These are phyloP conservation scores for Hyaloperonospora brassicae DNA, from an alignment of 352 stramenopile genomes.

Conservation along the genomic window DNA sequence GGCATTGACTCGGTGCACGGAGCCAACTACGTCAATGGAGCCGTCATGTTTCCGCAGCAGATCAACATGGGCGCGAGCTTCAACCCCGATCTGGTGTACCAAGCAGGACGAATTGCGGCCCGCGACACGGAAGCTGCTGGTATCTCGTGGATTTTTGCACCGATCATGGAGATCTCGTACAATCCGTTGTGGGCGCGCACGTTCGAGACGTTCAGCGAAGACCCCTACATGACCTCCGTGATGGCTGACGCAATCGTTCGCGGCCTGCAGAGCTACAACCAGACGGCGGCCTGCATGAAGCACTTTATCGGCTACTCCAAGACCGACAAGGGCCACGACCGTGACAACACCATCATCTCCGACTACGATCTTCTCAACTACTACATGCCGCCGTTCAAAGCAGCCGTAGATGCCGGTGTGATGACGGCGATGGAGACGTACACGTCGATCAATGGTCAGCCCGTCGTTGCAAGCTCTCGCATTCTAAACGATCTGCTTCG, in stretches of 20 bases:
- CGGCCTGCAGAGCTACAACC: constrained; percentile 57
- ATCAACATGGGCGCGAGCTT: constrained; percentile 82
- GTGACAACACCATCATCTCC: constrained; percentile 6
- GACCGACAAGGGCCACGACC: constrained; percentile 9
- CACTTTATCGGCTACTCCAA: constrained; percentile 70
- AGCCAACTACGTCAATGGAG: constrained; percentile 65
- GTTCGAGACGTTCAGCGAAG: constrained; percentile 89
- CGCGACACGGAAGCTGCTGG: constrained; percentile 73
- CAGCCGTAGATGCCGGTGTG: constrained; percentile 50
- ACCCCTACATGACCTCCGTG: constrained; percentile 59
- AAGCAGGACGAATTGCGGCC: constrained; percentile 51
- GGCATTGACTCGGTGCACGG: constrained; percentile 84
- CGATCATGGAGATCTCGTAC: constrained; percentile 65
- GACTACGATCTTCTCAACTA: constrained; percentile 68
- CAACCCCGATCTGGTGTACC: constrained; percentile 51
- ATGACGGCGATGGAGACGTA: constrained; percentile 87
- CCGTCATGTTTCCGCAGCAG: constrained; percentile 76
- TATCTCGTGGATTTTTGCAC: constrained; percentile 82
- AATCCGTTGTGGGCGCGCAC: constrained; percentile 78
- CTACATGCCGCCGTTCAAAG: constrained; percentile 69
- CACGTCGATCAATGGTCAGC: constrained; percentile 83
- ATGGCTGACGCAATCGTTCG: constrained; percentile 53
- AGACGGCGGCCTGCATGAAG: constrained; percentile 71
- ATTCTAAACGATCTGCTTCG: constrained; percentile 67
- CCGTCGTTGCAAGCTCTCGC: constrained; percentile 64